Evolutionary conservation across 441 rosid species (phyloP), one percentile per base, ranked within the genome.

Genomic region (Rhodomyrtus psidioides): DNA sequence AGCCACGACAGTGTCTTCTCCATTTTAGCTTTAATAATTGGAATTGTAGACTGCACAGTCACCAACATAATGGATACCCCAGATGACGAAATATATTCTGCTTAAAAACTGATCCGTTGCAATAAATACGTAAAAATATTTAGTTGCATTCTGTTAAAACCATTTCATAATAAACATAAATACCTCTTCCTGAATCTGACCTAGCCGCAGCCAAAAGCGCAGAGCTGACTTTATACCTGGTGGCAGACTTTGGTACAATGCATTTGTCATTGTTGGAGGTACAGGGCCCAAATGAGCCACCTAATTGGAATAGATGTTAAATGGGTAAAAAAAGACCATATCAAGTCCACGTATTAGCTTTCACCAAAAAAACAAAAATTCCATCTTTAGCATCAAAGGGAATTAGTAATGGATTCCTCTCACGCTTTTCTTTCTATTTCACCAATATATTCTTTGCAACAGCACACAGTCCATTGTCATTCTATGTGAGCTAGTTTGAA

Each of bases 171-270:
- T 21, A 21, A 51, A 53, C 83, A 70, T 27, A 75, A 46, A 81
- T 86, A 96, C 99, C 98, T 96, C 98, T 91, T 94, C 97, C 89
- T 93, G 92, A 65, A 93, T 83, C 83, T 91, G 96, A 87, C 92
- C 93, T 27, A 94, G 91, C 86, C 89, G 95, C 87, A 96, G 85
- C 90, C 90, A 93, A 87, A 92, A 88, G 89, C 96, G 95, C 85
- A 98, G 83, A 58, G 98, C 93, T 70, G 98, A 91, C 92, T 98
- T 98, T 83, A 96, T 92, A 86, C 90, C 90, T 51, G 99, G 99
- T 17, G 99, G 99, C 87, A 98, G 89, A 84, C 98, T 98, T 89
- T 98, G 99, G 92, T 98, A 98, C 87, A 98, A 90, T 27, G 97
- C 93, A 91, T 96, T 98, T 93, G 97, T 96, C 79, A 97, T 96